Evolutionary conservation across 2,329 filamentous ascomycete species (phyloP).

Genomic region (Acrocalymma vagum): DNA sequence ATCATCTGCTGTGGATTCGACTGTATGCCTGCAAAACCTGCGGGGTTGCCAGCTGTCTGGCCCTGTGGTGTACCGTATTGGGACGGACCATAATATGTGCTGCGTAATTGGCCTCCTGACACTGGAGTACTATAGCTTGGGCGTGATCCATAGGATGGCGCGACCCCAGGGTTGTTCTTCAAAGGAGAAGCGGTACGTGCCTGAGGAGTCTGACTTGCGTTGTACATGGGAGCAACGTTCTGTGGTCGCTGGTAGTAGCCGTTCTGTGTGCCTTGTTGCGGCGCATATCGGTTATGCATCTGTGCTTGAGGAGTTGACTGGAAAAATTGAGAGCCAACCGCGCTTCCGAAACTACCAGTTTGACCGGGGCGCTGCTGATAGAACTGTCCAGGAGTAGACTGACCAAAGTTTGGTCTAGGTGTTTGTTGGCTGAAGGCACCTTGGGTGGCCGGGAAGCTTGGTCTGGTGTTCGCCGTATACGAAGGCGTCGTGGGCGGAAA

Average conservation of each 20-base stretch:
- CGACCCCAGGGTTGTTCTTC: conserved; percentile 32
- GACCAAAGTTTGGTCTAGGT: conserved; percentile 35
- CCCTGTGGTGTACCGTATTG: conserved; percentile 43
- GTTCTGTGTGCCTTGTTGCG: conserved; percentile 35
- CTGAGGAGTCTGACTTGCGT: conserved; percentile 34
- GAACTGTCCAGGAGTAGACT: conserved; percentile 34
- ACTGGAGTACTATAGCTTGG: conserved; percentile 37
- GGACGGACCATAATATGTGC: conserved; percentile 41
- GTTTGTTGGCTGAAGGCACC: conserved; percentile 43
- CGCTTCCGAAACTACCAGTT: conserved; percentile 35
- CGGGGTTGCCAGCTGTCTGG: conserved; percentile 22
- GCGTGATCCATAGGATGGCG: conserved; percentile 32
- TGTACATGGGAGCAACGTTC: conserved; percentile 43
- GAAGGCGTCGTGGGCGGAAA: conserved; percentile 39
- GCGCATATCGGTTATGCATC: conserved; percentile 40
- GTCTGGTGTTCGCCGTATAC: conserved; percentile 36
- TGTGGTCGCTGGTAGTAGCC: conserved; percentile 45
- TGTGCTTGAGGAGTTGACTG: conserved; percentile 42
- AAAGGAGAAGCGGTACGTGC: conserved; percentile 45
- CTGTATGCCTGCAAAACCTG: conserved; percentile 27
- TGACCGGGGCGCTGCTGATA: conserved; percentile 41
- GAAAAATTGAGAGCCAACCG: conserved; percentile 41
- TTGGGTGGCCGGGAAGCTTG: conserved; percentile 36
- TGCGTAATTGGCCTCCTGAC: conserved; percentile 38
- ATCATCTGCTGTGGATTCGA: conserved; percentile 45